Evolutionary conservation across 75 land plant species (phyloP).

Genomic region (Chamaecyparis obtusa): DNA sequence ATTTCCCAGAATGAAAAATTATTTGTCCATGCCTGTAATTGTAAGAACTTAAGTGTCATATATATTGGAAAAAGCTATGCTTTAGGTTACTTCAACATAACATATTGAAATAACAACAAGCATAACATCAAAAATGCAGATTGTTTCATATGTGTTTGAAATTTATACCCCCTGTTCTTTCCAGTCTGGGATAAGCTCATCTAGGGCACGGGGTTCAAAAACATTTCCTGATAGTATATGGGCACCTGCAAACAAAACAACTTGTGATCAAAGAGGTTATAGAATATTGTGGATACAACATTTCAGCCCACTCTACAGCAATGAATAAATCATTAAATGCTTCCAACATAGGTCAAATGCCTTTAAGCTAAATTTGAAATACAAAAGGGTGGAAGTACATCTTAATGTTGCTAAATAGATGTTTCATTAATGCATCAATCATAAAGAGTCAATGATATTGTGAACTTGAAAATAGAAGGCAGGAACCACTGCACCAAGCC

Average conservation of each 20-base stretch:
- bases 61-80: background rate
- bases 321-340: background rate
- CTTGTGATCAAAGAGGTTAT: background rate
- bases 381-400: background rate
- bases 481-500: background rate
- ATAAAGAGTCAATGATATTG: background rate
- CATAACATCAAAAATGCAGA: background rate
- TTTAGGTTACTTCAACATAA: background rate
- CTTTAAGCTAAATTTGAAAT: background rate
- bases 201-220: constrained; percentile 85
- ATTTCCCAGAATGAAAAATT: no score
- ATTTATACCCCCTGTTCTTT: constrained; percentile 69
- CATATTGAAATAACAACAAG: background rate
- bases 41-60: background rate
- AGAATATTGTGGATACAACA: background rate
- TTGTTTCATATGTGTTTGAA: background rate
- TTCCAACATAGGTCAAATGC: background rate
- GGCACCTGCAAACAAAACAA: constrained; percentile 51
- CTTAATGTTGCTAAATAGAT: background rate
- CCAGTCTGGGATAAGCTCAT: constrained; percentile 92
- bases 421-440: background rate
- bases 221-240: constrained; percentile 96
- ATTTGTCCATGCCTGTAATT: background rate
- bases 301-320: background rate
- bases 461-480: background rate